A percentile compares a stretch with the other conserved stretches of the same genome.
phyloP scores from a whole-genome alignment of 495 filamentous ascomycete genomes.

The Penicillium riverlandense region DNA sequence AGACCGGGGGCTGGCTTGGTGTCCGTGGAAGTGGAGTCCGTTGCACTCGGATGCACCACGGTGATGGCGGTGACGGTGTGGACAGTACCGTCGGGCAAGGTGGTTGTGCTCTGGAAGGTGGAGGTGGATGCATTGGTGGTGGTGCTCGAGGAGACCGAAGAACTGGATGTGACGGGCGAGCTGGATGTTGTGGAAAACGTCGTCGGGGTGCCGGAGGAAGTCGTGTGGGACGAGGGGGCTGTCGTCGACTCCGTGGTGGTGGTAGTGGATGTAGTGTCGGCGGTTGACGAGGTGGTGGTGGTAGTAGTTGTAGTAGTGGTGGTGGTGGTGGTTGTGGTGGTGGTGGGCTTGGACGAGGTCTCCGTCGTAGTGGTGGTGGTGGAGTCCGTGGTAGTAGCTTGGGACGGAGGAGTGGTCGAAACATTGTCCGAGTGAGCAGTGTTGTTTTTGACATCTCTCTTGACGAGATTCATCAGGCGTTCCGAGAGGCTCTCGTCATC shows the following conservation, averaged over 20 bases:
- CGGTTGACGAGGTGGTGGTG: neutral
- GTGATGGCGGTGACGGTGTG: slow-evolving; percentile 43
- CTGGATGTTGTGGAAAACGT: neutral
- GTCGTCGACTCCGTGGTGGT: neutral
- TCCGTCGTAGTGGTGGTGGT: slow-evolving; percentile 9
- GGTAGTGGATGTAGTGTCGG: neutral
- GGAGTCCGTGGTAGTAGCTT: slow-evolving; percentile 1
- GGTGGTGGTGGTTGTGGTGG: slow-evolving; percentile 6
- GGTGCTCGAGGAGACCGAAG: slow-evolving; percentile 8
- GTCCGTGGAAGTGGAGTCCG: slow-evolving; percentile 15
- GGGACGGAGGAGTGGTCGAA: no score
- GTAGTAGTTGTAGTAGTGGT: slow-evolving; percentile 6
- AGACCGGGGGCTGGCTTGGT: slow-evolving; percentile 28
- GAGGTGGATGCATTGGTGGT: slow-evolving; percentile 25
- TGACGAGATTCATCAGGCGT: slow-evolving; percentile 34
- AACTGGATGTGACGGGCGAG: neutral
- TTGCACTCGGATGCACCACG: slow-evolving; percentile 29
- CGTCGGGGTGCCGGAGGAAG: neutral
- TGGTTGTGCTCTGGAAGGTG: slow-evolving; percentile 44
- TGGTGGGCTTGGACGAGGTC: neutral
- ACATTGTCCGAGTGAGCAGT: slow-evolving; percentile 7
- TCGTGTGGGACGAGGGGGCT: neutral
- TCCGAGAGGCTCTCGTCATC: slow-evolving; percentile 37
- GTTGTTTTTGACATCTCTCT: slow-evolving; percentile 28
- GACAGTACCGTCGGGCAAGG: slow-evolving; percentile 62